Base-by-base conservation (phyloP, 1,139 yeast species). In the Geotrichum restrictum region DNA sequence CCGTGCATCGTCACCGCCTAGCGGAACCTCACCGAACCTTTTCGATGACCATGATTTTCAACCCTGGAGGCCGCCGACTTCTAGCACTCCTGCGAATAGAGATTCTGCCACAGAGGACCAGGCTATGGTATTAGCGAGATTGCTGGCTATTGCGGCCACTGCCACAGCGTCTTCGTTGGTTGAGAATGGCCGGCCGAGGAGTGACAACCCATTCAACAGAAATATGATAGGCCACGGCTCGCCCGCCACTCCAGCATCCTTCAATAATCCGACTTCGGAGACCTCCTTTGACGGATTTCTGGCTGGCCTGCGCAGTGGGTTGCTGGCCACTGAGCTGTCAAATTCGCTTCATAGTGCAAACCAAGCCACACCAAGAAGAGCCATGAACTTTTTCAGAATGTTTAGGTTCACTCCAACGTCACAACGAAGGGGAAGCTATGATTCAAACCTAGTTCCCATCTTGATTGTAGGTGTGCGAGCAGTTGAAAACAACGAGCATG, bases 381-480 rank as follows among this genome's bases (percentile, higher is more conserved):
- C 60, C 1, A 59, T 74, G 59, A 72, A 74, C 50, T 78, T 79
- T 56, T 78, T 79, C 62, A 68, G 85, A 46, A 79, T 82, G 56
- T 80, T 80, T 61, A 62, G 83, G 49, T 79, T 80, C 37, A 36
- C 53, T 5, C 39, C 48, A 27, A 18, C 33, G 11, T 34, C 51
- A 10, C 31, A 27, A 18, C 10, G 27, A 5, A 48, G 33, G 36
- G 52, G 33, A 31, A 49, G 51, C 22, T 62, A 57, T n/a, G 60
- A 61, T 10, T 60, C 63, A 19, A 66, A 67, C 21, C 63, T 71
- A 55, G 73, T 80, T 1, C 85, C 85, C 0, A 79, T 80, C 4
- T 65, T 80, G 57, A 75, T 80, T 34, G 76, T 80, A n/a, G 83
- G 84, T 3, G 76, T 80, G n/a, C 65, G 81, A 19, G 74, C 80